phyloP scores from a whole-genome alignment of 768 basidiomycete species.

The Tricholoma matsutake region DNA sequence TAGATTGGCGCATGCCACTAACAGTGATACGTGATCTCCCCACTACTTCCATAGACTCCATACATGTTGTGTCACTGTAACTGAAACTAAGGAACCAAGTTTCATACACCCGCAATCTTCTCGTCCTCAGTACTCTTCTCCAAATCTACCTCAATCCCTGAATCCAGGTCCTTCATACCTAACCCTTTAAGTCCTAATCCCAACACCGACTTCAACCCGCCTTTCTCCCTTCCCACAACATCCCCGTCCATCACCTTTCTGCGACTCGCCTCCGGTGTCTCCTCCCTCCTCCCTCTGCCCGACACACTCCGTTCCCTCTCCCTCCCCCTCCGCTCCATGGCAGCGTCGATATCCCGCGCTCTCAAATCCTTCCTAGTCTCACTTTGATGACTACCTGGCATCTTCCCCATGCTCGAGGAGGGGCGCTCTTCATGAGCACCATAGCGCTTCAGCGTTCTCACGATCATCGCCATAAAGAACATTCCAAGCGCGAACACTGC shows the following conservation, averaged over 20 bases:
- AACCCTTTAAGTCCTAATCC: slow-evolving; percentile 14
- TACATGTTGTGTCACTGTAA: no score
- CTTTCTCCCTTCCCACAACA: slow-evolving; percentile 2
- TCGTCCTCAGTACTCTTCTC: slow-evolving; percentile 8
- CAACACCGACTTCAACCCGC: slow-evolving; percentile 11
- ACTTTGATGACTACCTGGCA: slow-evolving; percentile 1
- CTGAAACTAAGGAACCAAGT: background rate
- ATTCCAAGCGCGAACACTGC: slow-evolving; percentile 53
- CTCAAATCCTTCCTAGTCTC: slow-evolving; percentile 5
- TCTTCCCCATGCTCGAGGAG: slow-evolving; percentile 4
- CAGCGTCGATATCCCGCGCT: slow-evolving; percentile 14
- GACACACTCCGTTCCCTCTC: slow-evolving; percentile 19
- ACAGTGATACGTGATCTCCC: no score
- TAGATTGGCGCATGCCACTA: background rate
- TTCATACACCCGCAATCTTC: background rate
- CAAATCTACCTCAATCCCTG: slow-evolving; percentile 10
- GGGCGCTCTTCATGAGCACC: slow-evolving; percentile 31
- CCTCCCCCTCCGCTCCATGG: slow-evolving; percentile 26
- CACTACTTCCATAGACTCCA: no score
- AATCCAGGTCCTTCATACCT: slow-evolving; percentile 8
- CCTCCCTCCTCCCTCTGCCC: slow-evolving; percentile 11
- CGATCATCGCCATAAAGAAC: slow-evolving; percentile 58
- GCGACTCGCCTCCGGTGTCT: slow-evolving; percentile 9
- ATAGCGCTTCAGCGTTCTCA: slow-evolving; percentile 60
- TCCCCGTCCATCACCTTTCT: background rate